phyloP scores from a whole-genome alignment of 768 basidiomycete species.

The Dacryopinax primogenitus region DNA sequence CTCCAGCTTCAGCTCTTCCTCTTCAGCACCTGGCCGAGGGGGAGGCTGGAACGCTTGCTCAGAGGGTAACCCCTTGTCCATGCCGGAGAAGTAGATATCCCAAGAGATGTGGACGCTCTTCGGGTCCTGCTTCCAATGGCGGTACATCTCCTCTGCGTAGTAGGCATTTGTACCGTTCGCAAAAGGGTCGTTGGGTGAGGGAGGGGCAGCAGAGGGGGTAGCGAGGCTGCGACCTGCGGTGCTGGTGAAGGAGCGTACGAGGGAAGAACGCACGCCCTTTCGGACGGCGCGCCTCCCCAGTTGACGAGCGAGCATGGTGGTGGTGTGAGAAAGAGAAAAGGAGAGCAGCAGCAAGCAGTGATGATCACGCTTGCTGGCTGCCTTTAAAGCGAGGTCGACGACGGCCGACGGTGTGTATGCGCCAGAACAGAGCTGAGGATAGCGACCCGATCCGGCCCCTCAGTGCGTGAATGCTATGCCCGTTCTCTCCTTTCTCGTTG shows the following conservation, averaged over 20 bases:
- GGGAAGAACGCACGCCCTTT: background rate
- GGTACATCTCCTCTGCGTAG: constrained; percentile 94
- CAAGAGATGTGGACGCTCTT: constrained; percentile 87
- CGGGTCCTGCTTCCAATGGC: constrained; percentile 80
- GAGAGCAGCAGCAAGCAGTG: background rate
- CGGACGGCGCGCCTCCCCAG: constrained; percentile 1
- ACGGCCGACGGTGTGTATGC: background rate
- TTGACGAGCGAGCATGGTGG: constrained; percentile 5
- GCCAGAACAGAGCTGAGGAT: background rate
- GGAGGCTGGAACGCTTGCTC: constrained; percentile 75
- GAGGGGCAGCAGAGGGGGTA: constrained; percentile 19
- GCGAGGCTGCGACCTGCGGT: background rate
- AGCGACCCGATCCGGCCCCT: background rate
- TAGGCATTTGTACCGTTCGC: constrained; percentile 91
- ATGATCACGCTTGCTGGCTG: background rate
- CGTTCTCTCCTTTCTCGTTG: background rate
- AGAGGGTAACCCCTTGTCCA: constrained; percentile 75
- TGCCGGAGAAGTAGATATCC: constrained; percentile 84
- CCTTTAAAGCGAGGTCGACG: constrained; percentile 4
- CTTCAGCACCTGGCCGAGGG: constrained; percentile 47
- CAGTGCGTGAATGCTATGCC: constrained; percentile 4
- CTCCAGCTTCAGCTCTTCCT: constrained; percentile 36
- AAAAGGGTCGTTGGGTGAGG: constrained; percentile 37
- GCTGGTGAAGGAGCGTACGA: background rate
- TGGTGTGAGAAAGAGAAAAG: background rate